Evolutionary conservation across 108 stramenopile species (phyloP), one percentile per base, ranked within the genome.

Genomic region (Fragilariopsis cylindrus): DNA sequence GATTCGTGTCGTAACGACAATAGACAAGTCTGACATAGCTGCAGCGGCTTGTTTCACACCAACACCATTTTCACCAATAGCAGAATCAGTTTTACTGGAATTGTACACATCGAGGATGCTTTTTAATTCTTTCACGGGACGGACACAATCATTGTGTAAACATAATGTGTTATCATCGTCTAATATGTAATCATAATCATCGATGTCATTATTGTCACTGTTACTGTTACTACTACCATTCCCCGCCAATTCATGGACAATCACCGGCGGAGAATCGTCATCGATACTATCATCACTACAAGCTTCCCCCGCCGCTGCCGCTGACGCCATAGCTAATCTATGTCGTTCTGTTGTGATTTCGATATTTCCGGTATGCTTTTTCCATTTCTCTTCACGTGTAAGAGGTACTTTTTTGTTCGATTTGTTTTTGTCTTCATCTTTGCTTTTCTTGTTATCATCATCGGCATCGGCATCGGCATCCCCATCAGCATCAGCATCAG

Each of bases 1-100:
- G 52, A 55, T 69, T 52, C 52, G 18, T 69, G 49, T 52, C 3
- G 75, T 78, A 21, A 84, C 44, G 2, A 84, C 77, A 70, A 84
- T 78, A 15, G 74, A 80, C 39, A 76, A 21, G 56, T 87, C 78
- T 39, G 77, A 69, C 21, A 84, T 57, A 2, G 81, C 74, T 11
- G 85, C 87, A 67, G 83, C 84, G 18, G 80, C 88, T 71, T 88
- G 88, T 62, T 88, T 88, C 49, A 84, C 69, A 5, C 88, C 88
- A 7, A 88, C 85, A 16, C 88, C 87, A 60, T 88, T 88, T 72
- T 88, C 88, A n/a, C 88, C 88, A 75, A 88, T 86, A n/a, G 72
- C 49, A 15, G 82, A 78, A 62, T 82, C 40, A 18, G 30, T 69
- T 3, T 70, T 70, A 47, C 84, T 85, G 6, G 85, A 85, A 58